phyloP scores from a whole-genome alignment of 2,329 filamentous ascomycete species.

The Cladobotryum mycophilum region DNA sequence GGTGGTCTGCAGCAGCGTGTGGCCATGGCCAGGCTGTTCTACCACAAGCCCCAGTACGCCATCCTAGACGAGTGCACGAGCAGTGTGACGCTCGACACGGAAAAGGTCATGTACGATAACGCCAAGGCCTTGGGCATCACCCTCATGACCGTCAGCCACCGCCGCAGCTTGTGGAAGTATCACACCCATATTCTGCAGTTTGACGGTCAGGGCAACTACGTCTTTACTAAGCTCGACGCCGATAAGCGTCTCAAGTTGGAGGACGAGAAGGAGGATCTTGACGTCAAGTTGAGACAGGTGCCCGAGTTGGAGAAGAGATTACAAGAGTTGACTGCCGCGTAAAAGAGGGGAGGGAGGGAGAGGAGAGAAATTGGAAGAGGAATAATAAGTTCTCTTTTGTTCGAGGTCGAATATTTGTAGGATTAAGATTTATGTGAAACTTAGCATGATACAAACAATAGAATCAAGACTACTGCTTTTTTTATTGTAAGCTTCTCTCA shows the following conservation, averaged over 20 bases:
- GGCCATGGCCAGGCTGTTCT: constrained; percentile 92
- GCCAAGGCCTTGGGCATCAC: constrained; percentile 89
- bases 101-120: constrained; percentile 94
- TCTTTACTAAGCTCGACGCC: constrained; percentile 86
- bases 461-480: too few species aligned
- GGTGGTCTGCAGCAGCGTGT: constrained; percentile 92
- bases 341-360: not conserved
- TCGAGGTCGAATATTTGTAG: too few species aligned
- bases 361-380: too few species aligned
- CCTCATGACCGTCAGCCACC: constrained; percentile 92
- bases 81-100: constrained; percentile 89
- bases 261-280: constrained; percentile 94
- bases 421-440: too few species aligned
- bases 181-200: constrained; percentile 94
- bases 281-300: constrained; percentile 75
- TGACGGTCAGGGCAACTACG: constrained; percentile 84
- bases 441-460: too few species aligned
- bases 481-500: too few species aligned
- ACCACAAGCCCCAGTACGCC: constrained; percentile 86
- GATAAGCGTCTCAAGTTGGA: constrained; percentile 79
- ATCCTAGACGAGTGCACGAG: constrained; percentile 97
- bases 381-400: too few species aligned
- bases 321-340: constrained; percentile 58
- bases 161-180: constrained; percentile 92
- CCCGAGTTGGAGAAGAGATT: constrained; percentile 84